Evolutionary conservation across 495 filamentous ascomycete genomes (phyloP), one percentile per base, ranked within the genome.

Genomic region (Xylaria scruposa): DNA sequence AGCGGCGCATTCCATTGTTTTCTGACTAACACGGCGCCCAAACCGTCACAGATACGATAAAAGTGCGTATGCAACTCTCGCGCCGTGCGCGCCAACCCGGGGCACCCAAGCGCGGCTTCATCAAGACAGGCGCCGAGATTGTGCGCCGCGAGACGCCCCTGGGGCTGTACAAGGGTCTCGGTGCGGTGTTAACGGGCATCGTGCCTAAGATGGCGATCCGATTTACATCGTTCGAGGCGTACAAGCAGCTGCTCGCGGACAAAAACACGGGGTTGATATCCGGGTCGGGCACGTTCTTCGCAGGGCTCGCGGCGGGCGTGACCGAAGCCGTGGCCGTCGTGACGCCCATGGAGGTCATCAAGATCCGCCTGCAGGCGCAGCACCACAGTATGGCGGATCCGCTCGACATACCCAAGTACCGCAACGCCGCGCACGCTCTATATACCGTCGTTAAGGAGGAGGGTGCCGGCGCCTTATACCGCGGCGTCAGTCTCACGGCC

Each of bases 201-300:
- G 91, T 99, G 44, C 96, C 96, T 17, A 99, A 99, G 85, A 99
- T 99, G 96, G 97, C 96, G 67, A 98, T 98, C 77, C 93, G 96
- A 21, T 99, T 99, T 84, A 97, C 97, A 40, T 96, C 93, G 72
- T 99, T 97, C 81, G 97, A 98, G 83, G 89, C 88, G 74, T 99
- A 98, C 81, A 99, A 98, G 87, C 88, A 91, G 77, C 65, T 92
- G 74, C 85, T 98, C 3, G 91, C 92, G 40, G 84, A 92, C 81
- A 85, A 90, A 75, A 80, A 91, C 72, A 93, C 92, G 9, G 90
- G 92, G 19, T 71, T 78, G 38, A 87, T 98, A 51, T 89, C 87
- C 68, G 92, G 93, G 63, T 87, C 91, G 74, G 88, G 85, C 24
- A 97, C 93, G 36, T 99, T 99, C 83, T 75, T 97, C 10, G 95